Evolutionary conservation across 208 protist genomes (phyloP).

Genomic region (Acanthamoeba healyi): DNA sequence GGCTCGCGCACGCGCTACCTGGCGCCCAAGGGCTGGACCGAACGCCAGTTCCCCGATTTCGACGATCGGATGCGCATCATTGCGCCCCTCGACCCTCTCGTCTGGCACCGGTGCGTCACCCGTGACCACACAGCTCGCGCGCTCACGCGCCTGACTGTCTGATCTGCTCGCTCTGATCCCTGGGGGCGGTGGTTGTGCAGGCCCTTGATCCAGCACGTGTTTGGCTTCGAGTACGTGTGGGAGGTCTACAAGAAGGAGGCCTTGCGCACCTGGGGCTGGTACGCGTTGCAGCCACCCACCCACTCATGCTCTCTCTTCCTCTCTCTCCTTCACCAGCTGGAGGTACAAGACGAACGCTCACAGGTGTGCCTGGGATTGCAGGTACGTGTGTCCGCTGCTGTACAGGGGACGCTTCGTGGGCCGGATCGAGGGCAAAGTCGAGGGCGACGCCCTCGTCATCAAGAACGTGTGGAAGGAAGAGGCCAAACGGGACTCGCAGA

Average conservation of each 20-base stretch:
- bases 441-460: neutral
- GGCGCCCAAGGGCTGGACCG: neutral
- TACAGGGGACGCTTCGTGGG: slow-evolving; percentile 4
- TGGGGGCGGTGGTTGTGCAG: too few relatives aligned
- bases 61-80: slow-evolving; percentile 21
- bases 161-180: too few relatives aligned
- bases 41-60: neutral
- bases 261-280: neutral
- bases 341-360: neutral
- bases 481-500: neutral
- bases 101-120: slow-evolving; percentile 41
- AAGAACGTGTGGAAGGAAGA: slow-evolving; percentile 45
- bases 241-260: slow-evolving; percentile 42
- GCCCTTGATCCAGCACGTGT: neutral
- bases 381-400: slow-evolving; percentile 42
- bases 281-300: too few relatives aligned
- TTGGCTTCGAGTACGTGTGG: slow-evolving; percentile 20
- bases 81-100: neutral
- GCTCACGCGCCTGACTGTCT: too few relatives aligned
- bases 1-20: neutral
- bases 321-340: neutral
- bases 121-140: too few relatives aligned
- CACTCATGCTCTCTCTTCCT: neutral
- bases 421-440: slow-evolving; percentile 4
- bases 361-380: neutral